Percentiles rank a stretch among this genome's conserved stretches.
These are phyloP conservation scores for Coniosporium apollinis DNA, from an alignment of 495 filamentous ascomycete species.

Conservation along the genomic window DNA sequence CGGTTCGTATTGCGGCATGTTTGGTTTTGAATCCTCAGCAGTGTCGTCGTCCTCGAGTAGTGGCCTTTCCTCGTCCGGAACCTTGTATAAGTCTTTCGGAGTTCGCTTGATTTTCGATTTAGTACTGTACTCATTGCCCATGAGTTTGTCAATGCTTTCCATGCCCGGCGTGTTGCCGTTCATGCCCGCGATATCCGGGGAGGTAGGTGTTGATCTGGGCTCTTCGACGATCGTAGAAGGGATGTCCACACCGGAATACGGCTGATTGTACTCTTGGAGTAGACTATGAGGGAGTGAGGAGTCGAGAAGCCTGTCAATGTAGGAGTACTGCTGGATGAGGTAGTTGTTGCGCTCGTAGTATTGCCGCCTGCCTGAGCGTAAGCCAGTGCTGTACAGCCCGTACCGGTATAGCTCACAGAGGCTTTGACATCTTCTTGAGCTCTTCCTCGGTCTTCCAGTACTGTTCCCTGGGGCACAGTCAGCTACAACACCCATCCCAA, in stretches of 20 bases:
- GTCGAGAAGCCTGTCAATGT: constrained; percentile 81
- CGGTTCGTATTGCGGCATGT: constrained; percentile 24
- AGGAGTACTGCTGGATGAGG: constrained; percentile 72
- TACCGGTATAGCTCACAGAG: constrained; percentile 28
- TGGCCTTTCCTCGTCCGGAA: constrained; percentile 52
- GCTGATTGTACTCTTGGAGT: constrained; percentile 65
- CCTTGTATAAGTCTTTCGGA: constrained; percentile 61
- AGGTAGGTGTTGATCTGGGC: constrained; percentile 6
- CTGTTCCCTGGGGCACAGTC: constrained; percentile 27
- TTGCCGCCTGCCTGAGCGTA: constrained; percentile 31
- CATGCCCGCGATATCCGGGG: constrained; percentile 3
- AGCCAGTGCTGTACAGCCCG: neutral
- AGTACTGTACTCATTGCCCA: constrained; percentile 5
- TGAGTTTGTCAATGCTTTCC: neutral
- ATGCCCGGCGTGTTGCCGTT: neutral
- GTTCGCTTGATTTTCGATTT: constrained; percentile 52
- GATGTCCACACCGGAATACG: constrained; percentile 29
- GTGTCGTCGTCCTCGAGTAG: constrained; percentile 29
- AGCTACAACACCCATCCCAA: neutral
- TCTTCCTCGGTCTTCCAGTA: constrained; percentile 58
- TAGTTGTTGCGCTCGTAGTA: constrained; percentile 78
- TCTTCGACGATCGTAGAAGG: constrained; percentile 42
- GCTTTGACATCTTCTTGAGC: constrained; percentile 45
- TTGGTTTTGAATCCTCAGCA: constrained; percentile 5
- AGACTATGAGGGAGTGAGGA: constrained; percentile 73